These are phyloP conservation scores for Leucosporidium creatinivorum DNA, from an alignment of 768 basidiomycete genomes.

Conservation along the genomic window DNA sequence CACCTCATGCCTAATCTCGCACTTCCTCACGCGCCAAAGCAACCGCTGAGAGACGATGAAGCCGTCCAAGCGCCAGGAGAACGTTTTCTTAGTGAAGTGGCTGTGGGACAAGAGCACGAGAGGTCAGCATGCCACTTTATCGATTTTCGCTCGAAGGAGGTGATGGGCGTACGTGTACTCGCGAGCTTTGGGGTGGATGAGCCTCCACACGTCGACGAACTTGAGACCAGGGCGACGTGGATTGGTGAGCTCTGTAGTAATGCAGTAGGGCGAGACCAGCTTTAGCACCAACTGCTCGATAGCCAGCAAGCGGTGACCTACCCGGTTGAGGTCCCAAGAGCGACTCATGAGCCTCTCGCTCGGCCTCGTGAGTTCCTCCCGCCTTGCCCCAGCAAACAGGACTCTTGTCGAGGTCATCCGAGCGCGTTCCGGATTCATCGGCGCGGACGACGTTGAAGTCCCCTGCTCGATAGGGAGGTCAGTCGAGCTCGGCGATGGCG, in stretches of 20 bases:
- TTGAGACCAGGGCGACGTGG: conserved; percentile 25
- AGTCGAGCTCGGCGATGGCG: too few relatives aligned
- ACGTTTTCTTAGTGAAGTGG: conserved; percentile 9
- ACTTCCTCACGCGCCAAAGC: conserved; percentile 59
- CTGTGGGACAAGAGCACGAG: background rate
- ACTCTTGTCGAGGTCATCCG: conserved; percentile 52
- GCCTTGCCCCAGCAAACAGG: background rate
- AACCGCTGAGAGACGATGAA: conserved; percentile 57
- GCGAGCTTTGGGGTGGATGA: conserved; percentile 50
- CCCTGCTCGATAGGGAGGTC: conserved; percentile 45
- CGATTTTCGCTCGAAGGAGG: too few relatives aligned
- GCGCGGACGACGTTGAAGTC: conserved; percentile 84
- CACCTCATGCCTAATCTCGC: conserved; percentile 75
- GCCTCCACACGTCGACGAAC: conserved; percentile 75
- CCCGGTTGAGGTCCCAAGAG: conserved; percentile 1
- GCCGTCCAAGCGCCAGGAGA: conserved; percentile 59
- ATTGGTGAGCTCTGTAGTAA: background rate
- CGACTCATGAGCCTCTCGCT: conserved; percentile 41
- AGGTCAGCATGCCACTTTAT: too few relatives aligned
- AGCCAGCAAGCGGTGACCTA: too few relatives aligned
- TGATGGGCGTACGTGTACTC: conserved; percentile 84
- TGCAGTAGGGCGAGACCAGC: too few relatives aligned
- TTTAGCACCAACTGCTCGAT: too few relatives aligned
- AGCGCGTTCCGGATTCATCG: conserved; percentile 56
- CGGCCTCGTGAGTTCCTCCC: conserved; percentile 40